Base-by-base conservation (phyloP, 805 yeast species). In the Candida maesae region DNA sequence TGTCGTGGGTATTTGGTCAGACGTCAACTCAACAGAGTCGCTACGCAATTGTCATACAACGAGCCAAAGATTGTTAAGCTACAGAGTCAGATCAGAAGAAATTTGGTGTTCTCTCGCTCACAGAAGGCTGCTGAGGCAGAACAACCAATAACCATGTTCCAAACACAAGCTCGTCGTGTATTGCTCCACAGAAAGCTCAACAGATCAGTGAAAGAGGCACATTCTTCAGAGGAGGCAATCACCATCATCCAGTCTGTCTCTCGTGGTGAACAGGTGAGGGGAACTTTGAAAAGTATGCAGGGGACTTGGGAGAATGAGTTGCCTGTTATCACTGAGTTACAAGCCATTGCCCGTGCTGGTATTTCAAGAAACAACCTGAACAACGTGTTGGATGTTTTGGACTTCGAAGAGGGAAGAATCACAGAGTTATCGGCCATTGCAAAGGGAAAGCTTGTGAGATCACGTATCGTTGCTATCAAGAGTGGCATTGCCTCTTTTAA, bases 311-410 rank as follows among this genome's bases (percentile, higher is more conserved):
- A 36, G 8, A 26, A 32, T 5, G 35, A 48, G 14, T 13, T 34
- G 10, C 2, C 17, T 1, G 5, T 15, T 1, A 50, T 81, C 3
- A 55, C 64, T 5, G 56, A 46, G 6, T 43, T 87, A 2, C 96
- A 89, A 56, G 65, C 87, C 1, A 49, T 65, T 1, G 45, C 74
- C 1, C 70, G 85, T 46, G 90, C 84, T 7, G 54, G 46, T 1
- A 16, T 54, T 0, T 33, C 52, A 7, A 56, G 73, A 39, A 30
- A 53, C 36, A 36, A 44, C 11, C 39, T 57, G 33, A 64, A 59
- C 38, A 32, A 23, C 2, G 33, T 58, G 13, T 53, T 34, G 44
- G 58, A 49, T 41, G 47, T 23, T 19, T 45, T 35, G 55, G 70
- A 49, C 16, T 39, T 49, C 15, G 62, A 63, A 34, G 49, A 50